Base-by-base conservation (phyloP, 768 basidiomycete species). In the Leccinum subgranulosum region DNA sequence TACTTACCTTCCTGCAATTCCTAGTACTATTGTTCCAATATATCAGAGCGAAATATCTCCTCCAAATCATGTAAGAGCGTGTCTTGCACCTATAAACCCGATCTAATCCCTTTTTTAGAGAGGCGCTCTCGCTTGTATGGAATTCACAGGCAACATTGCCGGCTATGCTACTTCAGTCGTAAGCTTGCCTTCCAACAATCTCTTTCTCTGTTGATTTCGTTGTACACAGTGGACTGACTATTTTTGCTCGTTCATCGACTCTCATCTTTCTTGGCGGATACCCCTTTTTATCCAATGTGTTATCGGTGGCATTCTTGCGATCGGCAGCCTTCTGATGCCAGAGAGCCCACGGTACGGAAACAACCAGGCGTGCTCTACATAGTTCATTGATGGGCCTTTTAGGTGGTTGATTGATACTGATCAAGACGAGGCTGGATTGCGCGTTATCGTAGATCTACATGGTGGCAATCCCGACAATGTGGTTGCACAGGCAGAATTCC, bases 41-140 rank as follows among this genome's bases (percentile, higher is more conserved):
- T 95, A 94, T 72, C 92, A 97, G 77, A 93, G 91, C 64, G 95
- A 98, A 77, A 93, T 97, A 49, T 94, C 92, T 4, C 94, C 95
- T 29, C 91, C 95, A 3, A 81, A 90, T 64, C 92, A 95, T 75
- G 92, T 90, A 62, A 23, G 84, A 67, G 19, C 9, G 31, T 14
- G 14, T 31, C 54, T 19, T 45, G 39, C 41, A 36, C 15, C 28
- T 45, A 2, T 51, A 41, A 54, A n/a, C 29, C 14, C 46, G 21
- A 54, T 51, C 25, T 54, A 56, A 50, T 53, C 45, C 53, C 55
- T 6, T 15, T 23, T 31, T 55, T 64, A 95, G 87, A 84, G 95
- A 63, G 95, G 95, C 49, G 86, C 90, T 43, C 77, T 97, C 43
- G 95, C 94, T 2, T 94, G 92, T 66, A 93, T 97, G 83, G 94